phyloP scores from a whole-genome alignment of 345 rosid genomes.

The Hibiscus mutabilis region DNA sequence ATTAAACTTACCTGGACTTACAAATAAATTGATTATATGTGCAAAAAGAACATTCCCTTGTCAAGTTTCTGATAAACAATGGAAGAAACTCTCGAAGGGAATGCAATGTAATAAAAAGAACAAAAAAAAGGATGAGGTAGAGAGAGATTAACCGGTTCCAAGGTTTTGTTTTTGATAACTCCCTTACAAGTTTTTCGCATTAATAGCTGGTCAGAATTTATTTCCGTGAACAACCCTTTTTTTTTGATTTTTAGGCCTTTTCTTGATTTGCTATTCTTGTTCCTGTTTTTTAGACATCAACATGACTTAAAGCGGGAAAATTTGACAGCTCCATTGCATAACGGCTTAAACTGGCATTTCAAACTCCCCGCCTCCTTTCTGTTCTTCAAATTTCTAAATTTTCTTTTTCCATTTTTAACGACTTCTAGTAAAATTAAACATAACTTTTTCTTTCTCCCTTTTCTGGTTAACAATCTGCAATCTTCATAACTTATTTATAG shows the following conservation, averaged over 20 bases:
- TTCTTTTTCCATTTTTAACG: too few relatives aligned
- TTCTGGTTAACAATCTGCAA: too few relatives aligned
- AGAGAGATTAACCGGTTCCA: constrained; percentile 2
- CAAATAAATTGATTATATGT: background rate
- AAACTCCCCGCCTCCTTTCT: too few relatives aligned
- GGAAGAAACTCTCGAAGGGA: constrained; percentile 20
- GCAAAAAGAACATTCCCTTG: constrained; percentile 24
- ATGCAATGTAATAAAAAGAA: background rate
- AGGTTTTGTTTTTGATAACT: constrained; percentile 2
- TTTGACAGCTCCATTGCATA: background rate
- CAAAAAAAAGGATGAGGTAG: background rate
- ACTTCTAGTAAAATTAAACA: too few relatives aligned
- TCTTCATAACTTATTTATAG: too few relatives aligned
- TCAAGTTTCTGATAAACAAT: constrained; percentile 23
- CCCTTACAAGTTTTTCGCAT: constrained; percentile 23
- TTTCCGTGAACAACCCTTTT: constrained; percentile 6
- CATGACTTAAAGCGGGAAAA: background rate
- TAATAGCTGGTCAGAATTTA: constrained; percentile 25
- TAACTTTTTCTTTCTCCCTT: too few relatives aligned
- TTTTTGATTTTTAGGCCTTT: background rate
- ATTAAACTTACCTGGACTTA: background rate
- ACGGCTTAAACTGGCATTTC: background rate
- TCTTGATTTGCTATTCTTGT: background rate
- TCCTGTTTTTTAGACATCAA: background rate
- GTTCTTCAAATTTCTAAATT: too few relatives aligned